Base-by-base conservation (phyloP, 1,139 yeast species). In the Debaryomyces robertsiae region DNA sequence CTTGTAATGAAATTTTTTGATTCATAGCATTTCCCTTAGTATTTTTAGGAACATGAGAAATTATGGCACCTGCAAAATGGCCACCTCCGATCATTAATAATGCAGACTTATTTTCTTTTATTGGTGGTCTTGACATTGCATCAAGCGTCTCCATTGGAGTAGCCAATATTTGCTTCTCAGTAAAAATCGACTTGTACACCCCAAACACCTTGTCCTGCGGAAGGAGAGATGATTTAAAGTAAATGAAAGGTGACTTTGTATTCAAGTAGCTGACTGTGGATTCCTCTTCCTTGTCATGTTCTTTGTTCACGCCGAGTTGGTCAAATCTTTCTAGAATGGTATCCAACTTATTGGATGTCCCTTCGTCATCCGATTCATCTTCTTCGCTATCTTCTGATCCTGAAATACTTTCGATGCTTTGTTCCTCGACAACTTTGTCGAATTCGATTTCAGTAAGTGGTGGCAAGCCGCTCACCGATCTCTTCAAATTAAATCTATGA, bases 1-100 rank as follows among this genome's bases (percentile, higher is more conserved):
- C 80, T 37, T 75, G 69, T 3, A 73, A 49, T 4, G 67, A 53
- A 32, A 65, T 74, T 37, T 69, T 69, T 6, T 68, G 61, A 24
- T 72, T 70, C 4, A 75, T 70, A 17, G 69, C 69, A 48, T 77
- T 63, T 44, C 90, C 86, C 50, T 77, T 76, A 2, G 77, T 73
- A 30, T 69, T 69, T 47, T 69, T 73, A 16, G 81, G 82, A 32
- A 69, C 69, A 56, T 91, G 98, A 2, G 90, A 81, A 9, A 94
- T 73, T 32, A 93, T 84, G 0, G 96, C 97, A 9, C 95, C 98
- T 0, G 98, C 96, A 69, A 93, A 94, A 65, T 94, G 98, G 30
- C 98, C 99, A 36, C 98, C 98, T 9, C 98, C 98, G 43, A 93
- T 79, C 96, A 94, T 89, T 49, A 93, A 77, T 10, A 93, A 65